Evolutionary conservation across 148 eudicot species (phyloP), one percentile per base, ranked within the genome.

Genomic region (Camellia lanceoleosa): DNA sequence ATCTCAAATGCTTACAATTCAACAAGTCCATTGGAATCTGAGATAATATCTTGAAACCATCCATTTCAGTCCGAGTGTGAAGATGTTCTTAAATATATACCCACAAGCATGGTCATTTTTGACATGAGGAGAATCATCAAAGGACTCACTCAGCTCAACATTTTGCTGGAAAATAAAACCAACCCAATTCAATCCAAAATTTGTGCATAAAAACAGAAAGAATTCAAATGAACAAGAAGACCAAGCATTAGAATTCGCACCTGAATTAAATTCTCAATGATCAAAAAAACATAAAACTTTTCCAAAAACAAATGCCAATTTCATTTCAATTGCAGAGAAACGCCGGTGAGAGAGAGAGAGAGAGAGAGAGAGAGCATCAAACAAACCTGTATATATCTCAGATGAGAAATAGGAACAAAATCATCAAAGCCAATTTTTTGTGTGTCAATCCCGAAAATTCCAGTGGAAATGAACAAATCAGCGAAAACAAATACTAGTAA

Each of bases 21-120:
- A 23, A 23, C 30, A 23, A 23, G 30, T 23, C 30, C 30, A 91
- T 93, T 43, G 13, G 38, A 30, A 30, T 30, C 38, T 30, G 30
- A 75, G 80, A 79, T 74, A 83, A 78, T 78, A 83, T 73, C 68
- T 64, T 80, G 70, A 78, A 43, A 9, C 59, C 38, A 56, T 55
- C 68, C 51, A 61, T 46, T 13, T 15, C 79, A 49, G 9, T 60
- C 6, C 2, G 60, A 7, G 2, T 11, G 9, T 16, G n/a, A 58
- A 43, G 5, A 61, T 46, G 38, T 30, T 30, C 38, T 30, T 30
- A 49, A 49, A 49, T 49, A 5, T 7, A 49, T 49, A 49, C 78
- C 20, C 52, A 59, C 20, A 15, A 75, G 42, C 16, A 11, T 55
- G 49, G 19, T 52, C 52, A 62, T 44, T 75, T 13, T 30, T 30